Evolutionary conservation across 352 stramenopile genomes (phyloP), one percentile per base, ranked within the genome.

Genomic region (Phytophthora megakarya): DNA sequence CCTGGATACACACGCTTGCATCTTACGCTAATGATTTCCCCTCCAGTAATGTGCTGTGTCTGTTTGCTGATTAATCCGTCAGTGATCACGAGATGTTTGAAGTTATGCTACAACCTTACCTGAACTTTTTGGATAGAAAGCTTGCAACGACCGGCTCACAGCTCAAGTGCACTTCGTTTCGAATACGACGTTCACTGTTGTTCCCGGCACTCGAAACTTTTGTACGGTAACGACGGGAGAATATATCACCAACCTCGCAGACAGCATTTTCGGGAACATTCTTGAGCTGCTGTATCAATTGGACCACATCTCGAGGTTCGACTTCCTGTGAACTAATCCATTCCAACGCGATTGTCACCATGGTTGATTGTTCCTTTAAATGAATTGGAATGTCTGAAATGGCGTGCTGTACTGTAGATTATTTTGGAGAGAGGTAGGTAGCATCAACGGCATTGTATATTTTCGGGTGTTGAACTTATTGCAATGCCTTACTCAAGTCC

Each of bases 81-180:
- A 58, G 25, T 37, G 25, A 42, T 30, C 3, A 40, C 8, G 1
- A 23, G 19, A n/a, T 43, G 1, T 13, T 26, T 3, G 26, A 16
- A 28, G 9, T 9, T 9, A 32, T 32, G 6, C 1, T 12, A 12
- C 2, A 7, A 33, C n/a, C 54, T 15, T 65, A 85, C 78, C 62
- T 35, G 46, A 92, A 92, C 21, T 81, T 82, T 16, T 83, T 61
- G 59, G 77, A 89, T 3, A 92, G 61, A 63, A 89, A 89, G 5
- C 68, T 70, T 2, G 76, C 72, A n/a, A 92, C 76, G 1, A 12
- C 39, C 5, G 68, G 52, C 12, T 87, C 81, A 39, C 81, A 90
- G 32, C 35, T 72, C 39, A 90, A 51, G 9, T 80, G 67, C 1
- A 80, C 72, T 10, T 72, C 67, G 43, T 60, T 65, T 48, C 55